A percentile compares a stretch with the other conserved stretches of the same genome.
Evolutionary conservation across 106 monocot species (phyloP).

Genomic region (Iris macrosiphon): DNA sequence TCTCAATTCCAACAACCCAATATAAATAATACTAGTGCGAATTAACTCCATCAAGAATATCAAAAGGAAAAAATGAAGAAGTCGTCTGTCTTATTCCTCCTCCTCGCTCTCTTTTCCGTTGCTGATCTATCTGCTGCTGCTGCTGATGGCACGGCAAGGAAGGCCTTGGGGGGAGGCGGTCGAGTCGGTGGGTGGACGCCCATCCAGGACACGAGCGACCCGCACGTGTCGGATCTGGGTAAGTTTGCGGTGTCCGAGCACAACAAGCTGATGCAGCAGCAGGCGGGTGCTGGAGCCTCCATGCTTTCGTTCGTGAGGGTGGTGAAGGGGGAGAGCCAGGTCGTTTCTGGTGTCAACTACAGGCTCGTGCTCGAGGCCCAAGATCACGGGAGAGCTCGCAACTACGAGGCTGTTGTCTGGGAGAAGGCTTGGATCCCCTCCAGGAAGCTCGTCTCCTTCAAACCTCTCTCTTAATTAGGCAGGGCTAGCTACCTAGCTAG

Average conservation of each 20-base stretch:
- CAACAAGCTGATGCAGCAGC: too few relatives aligned
- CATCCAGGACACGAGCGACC: conserved; percentile 24
- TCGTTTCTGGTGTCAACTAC: conserved; percentile 35
- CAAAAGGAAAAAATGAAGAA: too few relatives aligned
- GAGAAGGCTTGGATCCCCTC: conserved; percentile 29
- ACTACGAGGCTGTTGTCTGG: conserved; percentile 37
- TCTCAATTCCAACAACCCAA: too few relatives aligned
- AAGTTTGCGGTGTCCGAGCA: conserved; percentile 36
- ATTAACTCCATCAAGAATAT: too few relatives aligned
- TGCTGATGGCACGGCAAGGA: background rate
- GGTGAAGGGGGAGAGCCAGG: conserved; percentile 32
- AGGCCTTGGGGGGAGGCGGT: too few relatives aligned
- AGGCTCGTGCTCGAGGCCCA: conserved; percentile 23
- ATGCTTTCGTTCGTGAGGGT: conserved; percentile 17
- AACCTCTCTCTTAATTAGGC: too few relatives aligned
- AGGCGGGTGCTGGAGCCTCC: background rate
- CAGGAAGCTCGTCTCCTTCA: conserved; percentile 3
- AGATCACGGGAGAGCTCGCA: background rate
- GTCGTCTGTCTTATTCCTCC: too few relatives aligned
- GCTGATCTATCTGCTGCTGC: background rate
- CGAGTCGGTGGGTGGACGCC: conserved; percentile 32
- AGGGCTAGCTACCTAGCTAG: too few relatives aligned
- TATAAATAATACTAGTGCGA: too few relatives aligned
- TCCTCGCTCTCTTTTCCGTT: conserved; percentile 2
- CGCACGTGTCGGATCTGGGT: conserved; percentile 27